A percentile compares a stretch with the other conserved stretches of the same genome.
These are phyloP conservation scores for Pharus latifolius DNA, from an alignment of 176 grass and related monocot species.

Conservation along the genomic window DNA sequence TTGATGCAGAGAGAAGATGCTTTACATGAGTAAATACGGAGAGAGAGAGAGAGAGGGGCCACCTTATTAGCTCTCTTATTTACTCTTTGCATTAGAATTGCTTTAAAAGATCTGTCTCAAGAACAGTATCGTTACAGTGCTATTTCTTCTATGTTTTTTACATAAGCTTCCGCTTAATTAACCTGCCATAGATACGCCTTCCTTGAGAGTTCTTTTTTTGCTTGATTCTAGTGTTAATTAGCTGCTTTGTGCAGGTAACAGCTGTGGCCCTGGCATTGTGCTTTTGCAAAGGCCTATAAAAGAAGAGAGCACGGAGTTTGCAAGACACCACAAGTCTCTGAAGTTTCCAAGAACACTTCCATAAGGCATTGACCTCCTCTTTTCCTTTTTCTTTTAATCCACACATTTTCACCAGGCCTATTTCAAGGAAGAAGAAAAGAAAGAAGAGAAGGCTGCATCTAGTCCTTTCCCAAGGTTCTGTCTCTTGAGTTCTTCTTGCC, in stretches of 20 bases:
- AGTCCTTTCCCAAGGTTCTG: not conserved
- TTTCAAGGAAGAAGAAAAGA: not conserved
- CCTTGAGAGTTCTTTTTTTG: not conserved
- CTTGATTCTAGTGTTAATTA: not conserved
- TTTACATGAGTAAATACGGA: too few relatives aligned
- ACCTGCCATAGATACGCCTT: not conserved
- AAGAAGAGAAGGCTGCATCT: not conserved
- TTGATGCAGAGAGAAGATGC: too few relatives aligned
- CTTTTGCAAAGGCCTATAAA: slow-evolving; percentile 7
- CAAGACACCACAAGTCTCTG: not conserved
- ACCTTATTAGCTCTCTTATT: too few relatives aligned
- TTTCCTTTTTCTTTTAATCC: not conserved
- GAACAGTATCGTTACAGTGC: not conserved
- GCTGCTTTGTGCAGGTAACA: not conserved
- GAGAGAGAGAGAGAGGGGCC: too few relatives aligned
- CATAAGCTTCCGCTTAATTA: not conserved
- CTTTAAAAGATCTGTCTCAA: not conserved
- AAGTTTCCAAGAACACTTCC: not conserved
- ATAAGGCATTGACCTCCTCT: not conserved
- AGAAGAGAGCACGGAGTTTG: not conserved
- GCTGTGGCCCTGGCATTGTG: not conserved
- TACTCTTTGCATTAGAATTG: too few relatives aligned
- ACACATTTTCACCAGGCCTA: not conserved
- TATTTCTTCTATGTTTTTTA: not conserved
- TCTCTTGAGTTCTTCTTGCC: not conserved